Evolutionary conservation across 2,329 filamentous ascomycete genomes (phyloP).

Genomic region (Calonectria pseudoreteaudii): DNA sequence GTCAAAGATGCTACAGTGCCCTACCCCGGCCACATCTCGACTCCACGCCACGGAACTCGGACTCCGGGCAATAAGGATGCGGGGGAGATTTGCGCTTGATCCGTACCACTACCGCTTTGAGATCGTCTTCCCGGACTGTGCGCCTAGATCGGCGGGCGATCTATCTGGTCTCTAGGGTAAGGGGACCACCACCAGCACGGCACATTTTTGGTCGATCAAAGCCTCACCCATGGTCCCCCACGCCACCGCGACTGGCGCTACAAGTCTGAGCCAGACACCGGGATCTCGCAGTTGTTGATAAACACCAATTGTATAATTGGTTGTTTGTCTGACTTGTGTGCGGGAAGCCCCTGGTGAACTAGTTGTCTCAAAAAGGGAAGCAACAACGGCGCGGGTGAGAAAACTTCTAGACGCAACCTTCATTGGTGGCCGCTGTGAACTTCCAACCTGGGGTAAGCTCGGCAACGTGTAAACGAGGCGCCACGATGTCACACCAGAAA

Average conservation of each 20-base stretch:
- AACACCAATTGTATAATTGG: background rate
- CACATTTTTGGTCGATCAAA: background rate
- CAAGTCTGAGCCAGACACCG: background rate
- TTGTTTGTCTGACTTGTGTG: background rate
- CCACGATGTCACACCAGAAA: slow-evolving; percentile 3
- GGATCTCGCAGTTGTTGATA: background rate
- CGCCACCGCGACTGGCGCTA: background rate
- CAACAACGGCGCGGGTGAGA: background rate
- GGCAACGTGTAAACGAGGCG: background rate
- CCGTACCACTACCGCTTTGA: background rate
- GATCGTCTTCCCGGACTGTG: background rate
- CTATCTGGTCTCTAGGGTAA: background rate
- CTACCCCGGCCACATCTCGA: background rate
- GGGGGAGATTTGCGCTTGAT: background rate
- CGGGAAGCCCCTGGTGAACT: background rate
- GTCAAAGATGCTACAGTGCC: background rate
- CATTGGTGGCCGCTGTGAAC: background rate
- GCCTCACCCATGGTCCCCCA: background rate
- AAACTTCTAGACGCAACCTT: background rate
- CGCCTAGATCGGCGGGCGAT: background rate
- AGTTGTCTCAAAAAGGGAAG: background rate
- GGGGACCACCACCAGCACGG: no score
- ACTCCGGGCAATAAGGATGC: background rate
- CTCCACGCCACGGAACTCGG: background rate
- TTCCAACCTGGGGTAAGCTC: background rate